Percentiles rank a stretch among this genome's conserved stretches.
Evolutionary conservation across 139 green algal genomes (phyloP).

Genomic region (Desmodesmus armatus): DNA sequence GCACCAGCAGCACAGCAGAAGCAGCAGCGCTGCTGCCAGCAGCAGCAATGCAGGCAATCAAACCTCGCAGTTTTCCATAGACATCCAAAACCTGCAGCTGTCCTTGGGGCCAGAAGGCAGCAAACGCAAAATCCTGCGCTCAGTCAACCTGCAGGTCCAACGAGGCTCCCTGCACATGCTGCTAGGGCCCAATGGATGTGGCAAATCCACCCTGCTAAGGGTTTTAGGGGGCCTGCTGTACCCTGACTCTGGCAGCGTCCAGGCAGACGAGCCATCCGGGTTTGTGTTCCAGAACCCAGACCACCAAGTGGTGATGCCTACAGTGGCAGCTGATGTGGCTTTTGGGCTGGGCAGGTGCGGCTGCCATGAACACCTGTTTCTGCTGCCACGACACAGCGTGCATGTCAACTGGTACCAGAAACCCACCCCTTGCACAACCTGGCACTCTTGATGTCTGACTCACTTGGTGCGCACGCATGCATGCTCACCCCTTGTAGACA

Average conservation of each 20-base stretch:
- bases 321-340: conserved; percentile 94
- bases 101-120: conserved; percentile 38
- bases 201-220: conserved; percentile 86
- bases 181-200: conserved; percentile 91
- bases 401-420: no score
- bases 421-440: no score
- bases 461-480: no score
- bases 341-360: conserved; percentile 89
- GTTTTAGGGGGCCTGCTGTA: conserved; percentile 85
- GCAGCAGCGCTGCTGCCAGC: conserved; percentile 12
- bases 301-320: conserved; percentile 94
- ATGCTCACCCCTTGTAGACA: no score
- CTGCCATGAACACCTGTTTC: no score
- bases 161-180: conserved; percentile 92
- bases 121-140: conserved; percentile 55
- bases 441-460: no score
- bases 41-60: conserved; percentile 2
- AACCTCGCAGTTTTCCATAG: conserved; percentile 17
- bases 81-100: conserved; percentile 35
- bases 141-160: conserved; percentile 56
- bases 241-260: conserved; percentile 64
- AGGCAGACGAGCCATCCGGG: conserved; percentile 66
- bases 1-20: neutral
- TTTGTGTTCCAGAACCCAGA: conserved; percentile 99
- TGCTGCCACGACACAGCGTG: no score